Evolutionary conservation across 2,329 filamentous ascomycete species (phyloP).

Genomic region (Ciborinia camelliae): DNA sequence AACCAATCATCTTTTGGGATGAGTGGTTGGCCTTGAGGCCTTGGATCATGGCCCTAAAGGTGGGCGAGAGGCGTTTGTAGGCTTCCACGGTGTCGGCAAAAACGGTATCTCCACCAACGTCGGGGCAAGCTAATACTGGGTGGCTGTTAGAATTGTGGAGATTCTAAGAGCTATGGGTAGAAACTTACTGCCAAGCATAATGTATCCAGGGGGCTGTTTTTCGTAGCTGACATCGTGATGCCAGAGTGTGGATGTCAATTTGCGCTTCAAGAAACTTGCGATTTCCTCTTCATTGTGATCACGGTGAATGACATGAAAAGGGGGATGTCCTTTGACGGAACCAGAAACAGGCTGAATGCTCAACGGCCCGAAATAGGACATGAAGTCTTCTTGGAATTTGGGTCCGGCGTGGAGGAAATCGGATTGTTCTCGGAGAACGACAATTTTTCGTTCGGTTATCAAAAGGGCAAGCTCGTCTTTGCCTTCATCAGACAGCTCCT

Average conservation of each 20-base stretch:
- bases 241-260: constrained; percentile 63
- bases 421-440: constrained; percentile 50
- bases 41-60: constrained; percentile 44
- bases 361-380: constrained; percentile 60
- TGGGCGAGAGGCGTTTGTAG: constrained; percentile 46
- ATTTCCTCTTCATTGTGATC: constrained; percentile 54
- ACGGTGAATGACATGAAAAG: constrained; percentile 67
- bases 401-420: constrained; percentile 54
- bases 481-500: constrained; percentile 38
- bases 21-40: constrained; percentile 63
- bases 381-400: constrained; percentile 59
- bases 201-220: constrained; percentile 65
- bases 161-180: neutral
- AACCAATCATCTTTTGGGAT: constrained; percentile 54
- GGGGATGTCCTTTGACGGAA: constrained; percentile 54
- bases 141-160: neutral
- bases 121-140: constrained; percentile 36
- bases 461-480: constrained; percentile 45
- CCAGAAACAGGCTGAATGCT: constrained; percentile 70
- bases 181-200: constrained; percentile 48
- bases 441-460: constrained; percentile 42
- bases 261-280: constrained; percentile 60
- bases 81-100: constrained; percentile 68
- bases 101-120: constrained; percentile 65
- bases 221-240: constrained; percentile 71